These are phyloP conservation scores for Ustilago lituana DNA, from an alignment of 1,284 basidiomycete species.

Conservation along the genomic window DNA sequence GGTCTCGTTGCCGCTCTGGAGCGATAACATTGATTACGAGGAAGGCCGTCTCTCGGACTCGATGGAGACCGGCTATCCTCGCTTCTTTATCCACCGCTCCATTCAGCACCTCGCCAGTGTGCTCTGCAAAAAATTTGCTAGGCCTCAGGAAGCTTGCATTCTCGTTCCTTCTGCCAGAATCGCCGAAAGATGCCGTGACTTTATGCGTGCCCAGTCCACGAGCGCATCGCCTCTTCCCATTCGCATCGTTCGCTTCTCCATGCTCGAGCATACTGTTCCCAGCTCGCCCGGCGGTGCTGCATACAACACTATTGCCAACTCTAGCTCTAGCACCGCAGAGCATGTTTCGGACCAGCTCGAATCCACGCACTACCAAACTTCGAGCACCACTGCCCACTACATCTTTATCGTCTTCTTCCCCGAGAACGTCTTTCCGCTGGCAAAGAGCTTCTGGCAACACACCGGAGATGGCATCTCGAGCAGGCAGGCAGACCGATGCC, in stretches of 20 bases:
- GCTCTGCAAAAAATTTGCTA: slow-evolving; percentile 51
- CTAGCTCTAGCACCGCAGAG: slow-evolving; percentile 41
- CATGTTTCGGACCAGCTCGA: slow-evolving; percentile 33
- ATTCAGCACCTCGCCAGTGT: slow-evolving; percentile 74
- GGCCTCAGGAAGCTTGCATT: slow-evolving; percentile 50
- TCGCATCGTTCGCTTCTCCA: slow-evolving; percentile 57
- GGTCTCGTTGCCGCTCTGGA: slow-evolving; percentile 95
- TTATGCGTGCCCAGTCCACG: slow-evolving; percentile 49
- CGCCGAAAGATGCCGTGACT: slow-evolving; percentile 60
- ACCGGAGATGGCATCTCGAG: slow-evolving; percentile 89
- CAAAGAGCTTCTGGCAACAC: slow-evolving; percentile 96
- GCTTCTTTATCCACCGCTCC: slow-evolving; percentile 91
- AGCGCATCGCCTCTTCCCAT: slow-evolving; percentile 26
- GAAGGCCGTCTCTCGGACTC: slow-evolving; percentile 82
- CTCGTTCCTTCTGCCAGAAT: slow-evolving; percentile 57
- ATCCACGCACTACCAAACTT: slow-evolving; percentile 16
- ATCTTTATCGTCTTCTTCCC: slow-evolving; percentile 80
- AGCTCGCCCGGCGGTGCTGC: neutral
- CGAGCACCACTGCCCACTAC: slow-evolving; percentile 40
- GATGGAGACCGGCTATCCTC: slow-evolving; percentile 94
- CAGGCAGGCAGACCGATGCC: slow-evolving; percentile 83
- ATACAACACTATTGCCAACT: neutral
- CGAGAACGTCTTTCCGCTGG: slow-evolving; percentile 74
- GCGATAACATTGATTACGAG: slow-evolving; percentile 92
- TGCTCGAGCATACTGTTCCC: slow-evolving; percentile 35